Conservation (phyloP, 2,329 filamentous ascomycete species). For the Ascochyta fabae region DNA sequence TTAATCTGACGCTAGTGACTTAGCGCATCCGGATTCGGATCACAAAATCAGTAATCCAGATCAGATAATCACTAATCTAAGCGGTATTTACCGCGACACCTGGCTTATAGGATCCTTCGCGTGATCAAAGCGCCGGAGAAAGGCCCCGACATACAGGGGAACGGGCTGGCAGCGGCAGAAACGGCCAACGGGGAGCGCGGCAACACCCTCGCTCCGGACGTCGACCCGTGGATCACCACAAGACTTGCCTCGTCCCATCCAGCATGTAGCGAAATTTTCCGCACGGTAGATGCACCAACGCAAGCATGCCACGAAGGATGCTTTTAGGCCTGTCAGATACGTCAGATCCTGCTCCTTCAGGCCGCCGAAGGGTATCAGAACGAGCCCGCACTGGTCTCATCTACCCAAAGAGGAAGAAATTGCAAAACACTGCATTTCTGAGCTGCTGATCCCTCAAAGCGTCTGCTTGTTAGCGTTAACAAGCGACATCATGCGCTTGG, state of each 20-base stretch:
- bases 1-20: too few relatives aligned
- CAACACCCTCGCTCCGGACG: neutral
- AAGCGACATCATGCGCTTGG: neutral
- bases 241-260: conserved; percentile 2
- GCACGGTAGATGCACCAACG: conserved; percentile 1
- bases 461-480: neutral
- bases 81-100: too few relatives aligned
- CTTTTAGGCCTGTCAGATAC: neutral
- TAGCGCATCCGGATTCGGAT: too few relatives aligned
- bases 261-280: conserved; percentile 3
- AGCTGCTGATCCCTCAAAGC: neutral
- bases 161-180: neutral
- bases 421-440: neutral
- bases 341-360: conserved; percentile 9
- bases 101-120: conserved; percentile 4
- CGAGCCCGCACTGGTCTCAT: conserved; percentile 4
- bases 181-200: conserved; percentile 4
- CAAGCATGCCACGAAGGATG: conserved; percentile 1
- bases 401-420: conserved; percentile 1
- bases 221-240: conserved; percentile 8
- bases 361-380: conserved; percentile 7
- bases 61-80: too few relatives aligned
- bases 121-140: neutral
- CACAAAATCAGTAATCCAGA: too few relatives aligned
- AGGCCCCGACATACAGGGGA: neutral